Percentiles rank a stretch among this genome's conserved stretches.
Evolutionary conservation across 805 yeast species (phyloP).

Genomic region (Kuraishia cidri): DNA sequence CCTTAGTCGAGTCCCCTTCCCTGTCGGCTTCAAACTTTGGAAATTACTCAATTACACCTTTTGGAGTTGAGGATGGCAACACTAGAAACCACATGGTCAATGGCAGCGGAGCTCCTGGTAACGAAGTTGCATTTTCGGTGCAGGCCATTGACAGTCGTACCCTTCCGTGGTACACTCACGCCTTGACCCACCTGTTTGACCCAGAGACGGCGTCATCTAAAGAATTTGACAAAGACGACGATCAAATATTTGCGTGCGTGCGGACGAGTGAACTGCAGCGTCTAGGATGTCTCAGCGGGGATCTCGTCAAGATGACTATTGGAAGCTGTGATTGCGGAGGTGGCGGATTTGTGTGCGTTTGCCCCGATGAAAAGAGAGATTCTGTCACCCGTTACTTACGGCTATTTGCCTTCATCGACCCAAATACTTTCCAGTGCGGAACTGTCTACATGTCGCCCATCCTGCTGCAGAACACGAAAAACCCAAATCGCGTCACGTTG

Average conservation of each 20-base stretch:
- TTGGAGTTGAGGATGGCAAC: too few species aligned
- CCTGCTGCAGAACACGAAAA: conserved; percentile 37
- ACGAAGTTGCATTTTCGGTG: too few species aligned
- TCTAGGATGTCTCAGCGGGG: conserved; percentile 65
- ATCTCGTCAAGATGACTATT: conserved; percentile 32
- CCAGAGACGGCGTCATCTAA: too few species aligned
- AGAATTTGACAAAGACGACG: conserved; percentile 34
- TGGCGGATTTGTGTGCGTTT: background rate
- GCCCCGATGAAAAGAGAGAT: conserved; percentile 2
- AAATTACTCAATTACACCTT: too few species aligned
- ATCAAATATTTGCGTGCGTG: conserved; percentile 33
- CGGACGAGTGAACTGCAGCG: conserved; percentile 41
- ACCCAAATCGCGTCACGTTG: conserved; percentile 17
- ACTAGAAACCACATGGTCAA: too few species aligned
- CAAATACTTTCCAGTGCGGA: conserved; percentile 32
- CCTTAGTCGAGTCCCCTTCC: too few species aligned
- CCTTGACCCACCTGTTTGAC: too few species aligned
- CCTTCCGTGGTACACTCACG: too few species aligned
- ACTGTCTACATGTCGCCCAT: conserved; percentile 56
- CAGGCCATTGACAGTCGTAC: too few species aligned
- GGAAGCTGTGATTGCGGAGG: conserved; percentile 9
- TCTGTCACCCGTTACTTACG: conserved; percentile 28
- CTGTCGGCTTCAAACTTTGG: too few species aligned
- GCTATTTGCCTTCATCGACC: conserved; percentile 56
- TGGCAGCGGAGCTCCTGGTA: too few species aligned